phyloP scores from a whole-genome alignment of 345 rosid genomes.

The Citrus mangshanensis region DNA sequence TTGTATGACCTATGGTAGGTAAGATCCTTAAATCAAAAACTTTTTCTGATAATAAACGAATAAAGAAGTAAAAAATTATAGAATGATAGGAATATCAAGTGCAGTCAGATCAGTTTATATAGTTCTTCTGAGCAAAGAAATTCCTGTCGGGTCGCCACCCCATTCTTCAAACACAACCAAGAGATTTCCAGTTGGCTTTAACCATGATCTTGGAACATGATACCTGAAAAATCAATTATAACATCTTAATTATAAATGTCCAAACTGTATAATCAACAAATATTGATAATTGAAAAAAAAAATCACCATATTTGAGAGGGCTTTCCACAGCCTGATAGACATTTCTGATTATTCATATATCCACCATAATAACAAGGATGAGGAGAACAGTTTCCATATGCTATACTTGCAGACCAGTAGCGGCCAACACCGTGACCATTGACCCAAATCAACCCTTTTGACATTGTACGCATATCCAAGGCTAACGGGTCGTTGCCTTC shows the following conservation, averaged over 20 bases:
- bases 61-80: neutral
- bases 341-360: constrained; percentile 42
- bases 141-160: constrained; percentile 84
- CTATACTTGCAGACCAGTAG: constrained; percentile 69
- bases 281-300: too few species aligned
- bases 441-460: constrained; percentile 82
- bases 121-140: constrained; percentile 61
- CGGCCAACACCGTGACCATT: constrained; percentile 84
- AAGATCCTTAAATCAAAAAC: neutral
- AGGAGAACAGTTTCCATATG: constrained; percentile 55
- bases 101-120: constrained; percentile 11
- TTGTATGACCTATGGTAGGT: neutral
- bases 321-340: constrained; percentile 60
- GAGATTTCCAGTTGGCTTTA: constrained; percentile 57
- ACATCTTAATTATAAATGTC: neutral
- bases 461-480: constrained; percentile 75
- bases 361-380: constrained; percentile 67
- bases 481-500: constrained; percentile 71
- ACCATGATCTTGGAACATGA: constrained; percentile 87
- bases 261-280: neutral
- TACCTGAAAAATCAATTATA: neutral
- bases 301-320: constrained; percentile 82
- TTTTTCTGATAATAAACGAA: neutral
- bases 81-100: too few species aligned
- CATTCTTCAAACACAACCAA: constrained; percentile 80